Evolutionary conservation across 2,329 filamentous ascomycete species (phyloP).

Genomic region (Epichloe uncinata): DNA sequence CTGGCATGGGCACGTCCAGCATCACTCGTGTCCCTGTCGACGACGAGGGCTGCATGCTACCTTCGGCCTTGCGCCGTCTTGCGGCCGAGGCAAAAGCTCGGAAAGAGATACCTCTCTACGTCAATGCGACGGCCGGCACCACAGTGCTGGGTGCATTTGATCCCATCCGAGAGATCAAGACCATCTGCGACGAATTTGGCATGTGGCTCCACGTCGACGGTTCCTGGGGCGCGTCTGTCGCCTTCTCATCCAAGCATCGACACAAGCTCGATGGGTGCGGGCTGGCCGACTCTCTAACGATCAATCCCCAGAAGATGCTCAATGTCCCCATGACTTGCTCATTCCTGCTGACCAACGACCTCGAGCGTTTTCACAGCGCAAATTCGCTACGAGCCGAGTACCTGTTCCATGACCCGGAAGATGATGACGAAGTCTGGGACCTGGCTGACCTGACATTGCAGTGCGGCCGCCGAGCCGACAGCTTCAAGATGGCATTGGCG

Average conservation of each 20-base stretch:
- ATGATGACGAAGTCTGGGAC: slow-evolving; percentile 58
- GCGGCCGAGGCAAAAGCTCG: slow-evolving; percentile 48
- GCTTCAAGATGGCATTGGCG: slow-evolving; percentile 70
- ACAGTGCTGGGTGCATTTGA: slow-evolving; percentile 86
- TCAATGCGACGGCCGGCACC: slow-evolving; percentile 88
- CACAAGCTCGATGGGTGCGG: slow-evolving; percentile 55
- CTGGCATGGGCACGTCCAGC: slow-evolving; percentile 62
- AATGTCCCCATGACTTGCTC: slow-evolving; percentile 81
- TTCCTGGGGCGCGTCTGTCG: slow-evolving; percentile 74
- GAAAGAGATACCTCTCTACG: slow-evolving; percentile 76
- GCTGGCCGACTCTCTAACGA: slow-evolving; percentile 65
- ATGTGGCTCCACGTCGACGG: slow-evolving; percentile 91
- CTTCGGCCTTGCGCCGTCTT: slow-evolving; percentile 46
- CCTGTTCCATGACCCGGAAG: slow-evolving; percentile 52
- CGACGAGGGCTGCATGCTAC: slow-evolving; percentile 54
- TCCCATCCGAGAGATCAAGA: slow-evolving; percentile 55
- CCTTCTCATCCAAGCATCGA: slow-evolving; percentile 55
- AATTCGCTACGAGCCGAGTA: slow-evolving; percentile 83
- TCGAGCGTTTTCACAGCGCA: slow-evolving; percentile 62
- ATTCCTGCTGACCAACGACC: slow-evolving; percentile 67
- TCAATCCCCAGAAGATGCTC: slow-evolving; percentile 97
- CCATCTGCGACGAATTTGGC: slow-evolving; percentile 54
- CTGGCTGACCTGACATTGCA: slow-evolving; percentile 85
- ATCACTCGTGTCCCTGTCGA: slow-evolving; percentile 68
- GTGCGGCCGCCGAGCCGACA: slow-evolving; percentile 75